Conservation (phyloP, 306 rosid species). For the Bauhinia variegata region DNA sequence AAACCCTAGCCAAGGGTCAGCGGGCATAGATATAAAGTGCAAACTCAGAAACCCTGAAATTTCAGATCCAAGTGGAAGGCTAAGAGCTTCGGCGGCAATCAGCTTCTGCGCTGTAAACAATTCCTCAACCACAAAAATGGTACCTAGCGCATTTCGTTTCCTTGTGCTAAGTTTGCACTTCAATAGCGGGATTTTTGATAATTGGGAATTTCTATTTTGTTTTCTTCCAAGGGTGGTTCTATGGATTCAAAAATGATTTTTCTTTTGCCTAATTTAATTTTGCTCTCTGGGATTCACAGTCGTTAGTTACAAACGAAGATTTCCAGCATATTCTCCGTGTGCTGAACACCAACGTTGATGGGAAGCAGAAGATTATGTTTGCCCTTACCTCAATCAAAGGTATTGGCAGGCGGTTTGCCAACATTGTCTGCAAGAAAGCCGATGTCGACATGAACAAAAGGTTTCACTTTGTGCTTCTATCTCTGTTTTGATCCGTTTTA, state of each 20-base stretch:
- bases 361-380: too few species aligned
- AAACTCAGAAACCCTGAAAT: slow-evolving; percentile 4
- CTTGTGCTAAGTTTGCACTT: not conserved
- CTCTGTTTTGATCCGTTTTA: not conserved
- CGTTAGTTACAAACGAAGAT: slow-evolving; percentile 59
- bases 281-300: slow-evolving; percentile 17
- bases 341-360: slow-evolving; percentile 48
- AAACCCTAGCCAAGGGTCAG: not conserved
- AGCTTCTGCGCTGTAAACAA: not conserved
- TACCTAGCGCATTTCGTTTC: not conserved
- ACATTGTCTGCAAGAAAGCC: too few species aligned
- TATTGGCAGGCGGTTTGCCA: too few species aligned
- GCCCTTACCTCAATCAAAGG: too few species aligned
- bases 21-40: slow-evolving; percentile 7
- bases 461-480: not conserved
- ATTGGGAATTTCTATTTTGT: not conserved
- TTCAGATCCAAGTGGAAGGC: too few species aligned
- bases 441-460: slow-evolving; percentile 20
- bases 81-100: slow-evolving; percentile 14
- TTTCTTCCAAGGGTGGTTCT: not conserved
- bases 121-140: slow-evolving; percentile 12
- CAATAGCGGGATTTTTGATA: not conserved
- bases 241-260: not conserved
- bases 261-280: not conserved
- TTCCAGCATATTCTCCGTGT: slow-evolving; percentile 66